Percentiles rank a stretch among this genome's conserved stretches.
These are phyloP conservation scores for Xylaria venustula DNA, from an alignment of 495 filamentous ascomycete genomes.

Conservation along the genomic window DNA sequence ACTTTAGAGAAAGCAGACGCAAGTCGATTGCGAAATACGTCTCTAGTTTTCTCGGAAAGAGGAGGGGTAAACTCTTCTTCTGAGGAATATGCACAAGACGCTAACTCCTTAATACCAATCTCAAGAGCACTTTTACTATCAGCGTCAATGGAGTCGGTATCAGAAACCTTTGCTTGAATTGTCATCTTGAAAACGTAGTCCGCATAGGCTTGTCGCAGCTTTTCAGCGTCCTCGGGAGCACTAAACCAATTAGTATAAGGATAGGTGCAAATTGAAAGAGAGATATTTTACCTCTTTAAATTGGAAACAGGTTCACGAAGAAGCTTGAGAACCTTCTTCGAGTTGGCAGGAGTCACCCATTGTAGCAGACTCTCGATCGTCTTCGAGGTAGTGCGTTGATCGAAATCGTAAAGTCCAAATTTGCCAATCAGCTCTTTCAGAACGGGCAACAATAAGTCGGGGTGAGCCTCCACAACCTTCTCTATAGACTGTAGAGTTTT, in stretches of 20 bases:
- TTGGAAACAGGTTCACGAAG: slow-evolving; percentile 33
- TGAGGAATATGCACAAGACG: slow-evolving; percentile 48
- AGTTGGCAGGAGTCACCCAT: slow-evolving; percentile 53
- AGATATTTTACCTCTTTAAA: slow-evolving; percentile 29
- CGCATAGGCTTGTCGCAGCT: slow-evolving; percentile 49
- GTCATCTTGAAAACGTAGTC: slow-evolving; percentile 52
- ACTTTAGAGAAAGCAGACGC: slow-evolving; percentile 63
- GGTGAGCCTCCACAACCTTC: slow-evolving; percentile 61
- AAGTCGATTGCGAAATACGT: slow-evolving; percentile 67
- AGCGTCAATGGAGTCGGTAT: slow-evolving; percentile 4
- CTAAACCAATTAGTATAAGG: slow-evolving; percentile 18
- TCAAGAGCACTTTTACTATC: slow-evolving; percentile 22
- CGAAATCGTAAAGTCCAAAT: slow-evolving; percentile 74
- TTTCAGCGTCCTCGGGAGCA: slow-evolving; percentile 34
- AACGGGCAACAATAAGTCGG: slow-evolving; percentile 56
- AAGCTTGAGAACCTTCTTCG: slow-evolving; percentile 45
- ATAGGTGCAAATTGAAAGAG: not conserved
- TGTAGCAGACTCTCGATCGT: slow-evolving; percentile 75
- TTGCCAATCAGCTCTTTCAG: slow-evolving; percentile 65
- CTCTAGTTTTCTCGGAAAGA: slow-evolving; percentile 59
- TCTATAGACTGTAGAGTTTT: slow-evolving; percentile 70
- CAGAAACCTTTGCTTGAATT: slow-evolving; percentile 17
- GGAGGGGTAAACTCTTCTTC: slow-evolving; percentile 39
- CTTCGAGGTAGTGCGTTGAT: slow-evolving; percentile 84
- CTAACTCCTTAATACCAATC: slow-evolving; percentile 42